Base-by-base conservation (phyloP, 129 eudicot genomes). In the Flaveria bidentis region DNA sequence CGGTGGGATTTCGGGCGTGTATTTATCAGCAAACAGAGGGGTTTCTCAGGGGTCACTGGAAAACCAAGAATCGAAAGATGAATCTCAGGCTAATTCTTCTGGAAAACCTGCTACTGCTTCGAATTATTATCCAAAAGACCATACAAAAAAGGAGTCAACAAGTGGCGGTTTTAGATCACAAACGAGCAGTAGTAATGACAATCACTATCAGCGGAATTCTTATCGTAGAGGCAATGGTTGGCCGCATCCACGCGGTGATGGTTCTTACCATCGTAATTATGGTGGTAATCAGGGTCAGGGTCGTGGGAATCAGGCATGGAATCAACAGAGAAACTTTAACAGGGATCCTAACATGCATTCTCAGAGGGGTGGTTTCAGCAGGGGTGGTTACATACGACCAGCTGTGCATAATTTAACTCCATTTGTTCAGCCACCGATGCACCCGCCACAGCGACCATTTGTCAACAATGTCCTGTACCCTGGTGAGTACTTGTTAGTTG, bases 241-340 rank as follows among this genome's bases (percentile, higher is more conserved):
- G 11, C 79, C 82, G 16, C 96, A 79, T 81, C 68, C 88, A 5
- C 92, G 91, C 10, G 87, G 90, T 7, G 91, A 85, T 81, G 96
- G 88, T 47, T 84, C 96, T 51, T 78, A 81, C 74, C 84, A 84
- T 83, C 89, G 83, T 51, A 71, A 66, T 68, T 78, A 84, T 76
- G 87, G 87, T 18, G 92, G 92, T 33, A 89, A 91, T 56, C 67
- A 61, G 14, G 39, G 67, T 26, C 42, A 26, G 25, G 26, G 62
- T 17, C 97, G 44, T 20, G 36, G 20, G 47, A 14, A 88, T 82
- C 94, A 81, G 81, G 95, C 86, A n/a, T 88, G 94, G 93, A 88
- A 86, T 63, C 74, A 78, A 67, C 82, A 82, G 30, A 76, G 92
- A 72, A 84, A 69, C 80, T 84, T 72, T 60, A 85, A 85, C 53